phyloP scores from a whole-genome alignment of 495 filamentous ascomycete genomes.

The Penicillium ochrochloron region DNA sequence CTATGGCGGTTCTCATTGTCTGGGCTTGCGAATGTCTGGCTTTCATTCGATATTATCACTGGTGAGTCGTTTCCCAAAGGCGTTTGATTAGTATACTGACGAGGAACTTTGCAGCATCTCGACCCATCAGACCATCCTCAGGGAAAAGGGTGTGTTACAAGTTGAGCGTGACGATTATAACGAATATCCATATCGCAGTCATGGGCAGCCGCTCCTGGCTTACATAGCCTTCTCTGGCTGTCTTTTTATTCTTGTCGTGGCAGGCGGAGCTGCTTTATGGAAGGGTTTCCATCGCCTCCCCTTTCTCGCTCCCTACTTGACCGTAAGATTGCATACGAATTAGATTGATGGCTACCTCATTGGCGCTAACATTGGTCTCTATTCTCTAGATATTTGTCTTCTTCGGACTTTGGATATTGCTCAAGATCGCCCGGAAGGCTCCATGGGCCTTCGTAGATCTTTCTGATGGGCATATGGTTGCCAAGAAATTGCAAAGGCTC shows the following conservation, averaged over 20 bases:
- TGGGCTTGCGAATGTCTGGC: slow-evolving; percentile 52
- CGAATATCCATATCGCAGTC: slow-evolving; percentile 47
- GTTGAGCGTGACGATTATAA: not conserved
- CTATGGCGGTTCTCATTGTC: slow-evolving; percentile 45
- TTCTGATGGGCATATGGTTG: not conserved
- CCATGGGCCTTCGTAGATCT: not conserved
- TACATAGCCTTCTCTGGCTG: slow-evolving; percentile 44
- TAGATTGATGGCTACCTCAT: not conserved
- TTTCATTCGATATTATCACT: slow-evolving; percentile 48
- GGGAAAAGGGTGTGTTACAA: not conserved
- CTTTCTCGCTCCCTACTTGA: slow-evolving; percentile 13
- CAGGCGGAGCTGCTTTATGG: slow-evolving; percentile 48
- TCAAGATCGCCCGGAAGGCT: not conserved
- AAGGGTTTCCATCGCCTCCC: slow-evolving; percentile 15
- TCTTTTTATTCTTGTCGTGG: slow-evolving; percentile 40
- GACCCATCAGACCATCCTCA: not conserved
- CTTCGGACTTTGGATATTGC: not conserved
- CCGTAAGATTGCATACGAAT: not conserved
- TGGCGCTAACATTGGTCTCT: not conserved
- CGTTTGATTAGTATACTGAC: not conserved
- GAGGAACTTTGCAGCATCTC: not conserved
- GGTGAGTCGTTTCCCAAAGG: slow-evolving; percentile 18
- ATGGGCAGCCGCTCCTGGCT: slow-evolving; percentile 47
- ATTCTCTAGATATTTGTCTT: not conserved
- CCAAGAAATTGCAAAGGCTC: not conserved